These are phyloP conservation scores for cucumber (Cucumis sativus) DNA, from an alignment of 306 rosid genomes.

Conservation along the genomic window Cucumber_9930_V3 NC_026657.2:3318501-3319000, in stretches of 20 bases:
- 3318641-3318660: constrained; percentile 37
- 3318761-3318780: neutral
- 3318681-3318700: neutral
- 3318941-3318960: neutral
- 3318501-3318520: constrained; percentile 60
- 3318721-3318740: neutral
- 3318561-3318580: constrained; percentile 60
- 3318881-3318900: neutral
- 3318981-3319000: neutral
- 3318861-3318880: neutral
- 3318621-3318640: constrained; percentile 38
- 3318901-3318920: neutral
- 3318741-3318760: neutral
- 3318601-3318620: constrained; percentile 56
- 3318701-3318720: neutral
- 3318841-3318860: neutral
- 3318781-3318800: neutral
- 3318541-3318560: constrained; percentile 36
- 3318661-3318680: constrained; percentile 26
- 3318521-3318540: constrained; percentile 51
- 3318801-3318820: neutral
- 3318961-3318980: neutral
- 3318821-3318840: neutral
- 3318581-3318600: constrained; percentile 51
- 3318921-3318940: neutral